Evolutionary conservation across 768 basidiomycete species (phyloP), one percentile per base, ranked within the genome.

Genomic region (Russula sp.): DNA sequence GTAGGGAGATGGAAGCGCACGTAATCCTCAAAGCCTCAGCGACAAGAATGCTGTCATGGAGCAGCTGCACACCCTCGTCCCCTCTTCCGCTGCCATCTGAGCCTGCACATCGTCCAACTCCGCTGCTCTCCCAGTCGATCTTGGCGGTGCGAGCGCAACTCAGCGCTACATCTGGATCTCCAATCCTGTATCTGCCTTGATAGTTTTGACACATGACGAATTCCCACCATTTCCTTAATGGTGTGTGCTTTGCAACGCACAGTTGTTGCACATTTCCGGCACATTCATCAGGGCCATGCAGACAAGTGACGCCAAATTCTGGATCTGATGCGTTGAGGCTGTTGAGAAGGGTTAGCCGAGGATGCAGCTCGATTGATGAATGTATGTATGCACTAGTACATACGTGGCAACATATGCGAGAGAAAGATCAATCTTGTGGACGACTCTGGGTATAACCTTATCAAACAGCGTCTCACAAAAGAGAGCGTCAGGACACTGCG

Each of bases 261-360:
- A 97, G 78, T 70, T 97, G 86, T 61, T 97, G 89, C 18, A 93
- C 83, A 74, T 96, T 93, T 46, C 90, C 94, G 14, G 83, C 83
- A 69, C 94, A 97, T 73, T 98, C 94, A 56, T 79, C 72, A 5
- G 75, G 75, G 18, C 93, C 93, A 69, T 96, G 93, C 77, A 80
- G 79, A 74, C 94, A 97, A 38, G 75, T 80, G 35, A 88, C 82
- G n/a, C 93, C 93, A 69, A 86, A 91, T 51, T 77, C 76, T n/a
- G 81, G 74, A 32, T 88, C 85, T 7, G 81, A 79, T n/a, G 77
- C 60, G 70, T 92, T 83, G 32, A 83, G 68, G 58, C 90, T 92
- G 66, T 38, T 54, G 43, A 6, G 4, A 39, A 52, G 29, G 20
- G 48, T 20, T 52, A 43, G 38, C 16, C 20, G 50, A 55, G 10